Evolutionary conservation across 805 yeast genomes (phyloP).

Genomic region (Cyberlindnera samutprakarnensis): DNA sequence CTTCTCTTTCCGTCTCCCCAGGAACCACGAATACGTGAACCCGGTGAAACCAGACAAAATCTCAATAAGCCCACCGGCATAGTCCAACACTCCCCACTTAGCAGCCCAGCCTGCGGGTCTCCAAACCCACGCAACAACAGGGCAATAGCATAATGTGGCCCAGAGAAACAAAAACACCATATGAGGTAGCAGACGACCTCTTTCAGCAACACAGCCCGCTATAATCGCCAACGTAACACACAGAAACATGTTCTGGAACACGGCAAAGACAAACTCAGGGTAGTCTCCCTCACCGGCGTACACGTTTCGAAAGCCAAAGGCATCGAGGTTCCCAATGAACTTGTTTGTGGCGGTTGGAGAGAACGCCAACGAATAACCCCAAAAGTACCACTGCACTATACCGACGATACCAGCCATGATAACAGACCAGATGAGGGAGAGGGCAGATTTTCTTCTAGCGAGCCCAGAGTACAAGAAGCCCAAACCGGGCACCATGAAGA

Average conservation of each 20-base stretch:
- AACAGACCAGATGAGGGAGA: constrained; percentile 78
- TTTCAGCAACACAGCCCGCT: constrained; percentile 89
- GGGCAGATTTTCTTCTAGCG: constrained; percentile 84
- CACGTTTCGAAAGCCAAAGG: constrained; percentile 75
- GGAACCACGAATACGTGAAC: constrained; percentile 71
- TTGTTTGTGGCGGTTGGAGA: constrained; percentile 71
- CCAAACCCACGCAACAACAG: constrained; percentile 97
- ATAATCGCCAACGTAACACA: constrained; percentile 89
- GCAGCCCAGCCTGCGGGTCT: constrained; percentile 89
- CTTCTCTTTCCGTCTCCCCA: constrained; percentile 72
- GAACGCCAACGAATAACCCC: constrained; percentile 96
- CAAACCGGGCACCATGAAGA: constrained; percentile 92
- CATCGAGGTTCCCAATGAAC: constrained; percentile 80
- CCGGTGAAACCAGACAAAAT: constrained; percentile 89
- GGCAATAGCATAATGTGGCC: constrained; percentile 90
- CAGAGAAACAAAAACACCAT: constrained; percentile 77
- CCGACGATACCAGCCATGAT: constrained; percentile 67
- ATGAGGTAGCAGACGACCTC: constrained; percentile 84
- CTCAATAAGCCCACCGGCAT: constrained; percentile 98
- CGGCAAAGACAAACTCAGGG: constrained; percentile 81
- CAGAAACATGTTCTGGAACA: constrained; percentile 86
- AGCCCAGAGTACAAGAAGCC: constrained; percentile 90
- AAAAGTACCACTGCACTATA: constrained; percentile 89
- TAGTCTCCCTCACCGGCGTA: constrained; percentile 42
- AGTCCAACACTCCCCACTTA: constrained; percentile 87